Conservation (phyloP, 2,329 filamentous ascomycete species). For the Epichloe hybrida region DNA sequence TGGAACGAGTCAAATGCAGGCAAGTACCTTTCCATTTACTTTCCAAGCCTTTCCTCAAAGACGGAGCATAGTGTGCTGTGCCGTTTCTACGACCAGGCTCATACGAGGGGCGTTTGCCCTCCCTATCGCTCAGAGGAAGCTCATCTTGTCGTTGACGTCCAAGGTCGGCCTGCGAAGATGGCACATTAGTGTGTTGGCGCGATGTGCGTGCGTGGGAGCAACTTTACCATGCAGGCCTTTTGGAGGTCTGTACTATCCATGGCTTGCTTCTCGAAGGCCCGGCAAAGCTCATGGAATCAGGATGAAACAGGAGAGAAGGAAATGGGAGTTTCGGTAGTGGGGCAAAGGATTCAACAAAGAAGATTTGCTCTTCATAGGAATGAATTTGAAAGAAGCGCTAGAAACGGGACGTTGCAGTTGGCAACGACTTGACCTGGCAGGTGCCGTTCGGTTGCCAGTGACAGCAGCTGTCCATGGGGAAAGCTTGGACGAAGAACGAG, state of each 20-base stretch:
- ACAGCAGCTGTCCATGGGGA: not conserved
- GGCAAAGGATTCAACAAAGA: too few species aligned
- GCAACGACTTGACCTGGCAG: not conserved
- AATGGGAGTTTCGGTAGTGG: too few species aligned
- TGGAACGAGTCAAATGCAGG: not conserved
- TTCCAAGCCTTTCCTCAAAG: slow-evolving; percentile 6
- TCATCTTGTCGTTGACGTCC: slow-evolving; percentile 12
- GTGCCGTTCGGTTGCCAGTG: not conserved
- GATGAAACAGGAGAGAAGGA: too few species aligned
- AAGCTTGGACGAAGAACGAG: not conserved
- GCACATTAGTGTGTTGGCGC: not conserved
- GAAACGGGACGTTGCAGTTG: not conserved
- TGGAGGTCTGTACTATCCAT: not conserved
- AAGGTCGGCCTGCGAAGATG: slow-evolving; percentile 11
- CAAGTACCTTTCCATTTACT: slow-evolving; percentile 11
- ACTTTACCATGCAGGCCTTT: slow-evolving; percentile 5
- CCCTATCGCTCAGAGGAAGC: slow-evolving; percentile 8
- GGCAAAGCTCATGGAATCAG: not conserved
- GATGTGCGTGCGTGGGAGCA: not conserved
- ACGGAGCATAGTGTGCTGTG: slow-evolving; percentile 5
- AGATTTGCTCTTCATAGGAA: too few species aligned
- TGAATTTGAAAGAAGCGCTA: not conserved
- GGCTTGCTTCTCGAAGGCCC: slow-evolving; percentile 4
- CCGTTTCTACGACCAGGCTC: slow-evolving; percentile 3
- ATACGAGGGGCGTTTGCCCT: slow-evolving; percentile 9